phyloP scores from a whole-genome alignment of 345 rosid species.

The Capsella bursapastoris region DNA sequence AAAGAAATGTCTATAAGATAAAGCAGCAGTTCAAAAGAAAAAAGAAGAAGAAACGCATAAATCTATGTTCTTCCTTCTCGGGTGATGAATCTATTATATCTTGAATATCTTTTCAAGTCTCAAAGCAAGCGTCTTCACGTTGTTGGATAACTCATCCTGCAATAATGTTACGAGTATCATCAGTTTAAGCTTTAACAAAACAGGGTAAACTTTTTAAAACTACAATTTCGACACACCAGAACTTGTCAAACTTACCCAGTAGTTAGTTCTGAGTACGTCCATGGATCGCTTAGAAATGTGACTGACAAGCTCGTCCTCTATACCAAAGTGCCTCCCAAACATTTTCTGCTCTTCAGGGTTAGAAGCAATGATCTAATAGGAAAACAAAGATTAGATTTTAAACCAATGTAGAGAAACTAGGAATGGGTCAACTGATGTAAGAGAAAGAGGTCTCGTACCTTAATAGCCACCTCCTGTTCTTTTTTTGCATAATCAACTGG shows the following conservation, averaged over 20 bases:
- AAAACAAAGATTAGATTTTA: neutral
- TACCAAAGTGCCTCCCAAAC: slow-evolving; percentile 84
- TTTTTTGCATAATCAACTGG: slow-evolving; percentile 77
- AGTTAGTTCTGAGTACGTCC: slow-evolving; percentile 71
- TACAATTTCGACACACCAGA: neutral
- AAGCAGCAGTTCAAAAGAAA: neutral
- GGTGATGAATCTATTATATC: slow-evolving; percentile 9
- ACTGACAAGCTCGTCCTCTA: slow-evolving; percentile 82
- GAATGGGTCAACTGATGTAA: neutral
- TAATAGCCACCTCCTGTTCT: slow-evolving; percentile 77
- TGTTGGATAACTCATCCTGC: slow-evolving; percentile 5
- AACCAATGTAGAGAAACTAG: neutral
- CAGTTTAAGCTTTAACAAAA: neutral
- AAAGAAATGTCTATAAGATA: neutral
- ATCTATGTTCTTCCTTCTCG: neutral
- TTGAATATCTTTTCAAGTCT: neutral
- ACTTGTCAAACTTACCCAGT: slow-evolving; percentile 59
- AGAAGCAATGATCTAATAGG: slow-evolving; percentile 63
- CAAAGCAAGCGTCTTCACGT: neutral
- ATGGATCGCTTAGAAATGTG: slow-evolving; percentile 77
- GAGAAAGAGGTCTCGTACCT: slow-evolving; percentile 52
- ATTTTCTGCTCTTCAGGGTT: slow-evolving; percentile 83
- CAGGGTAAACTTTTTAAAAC: too few species aligned
- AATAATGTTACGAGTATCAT: neutral
- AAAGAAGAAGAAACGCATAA: neutral